Evolutionary conservation across 2,329 filamentous ascomycete genomes (phyloP).

Genomic region (Colletotrichum sidae): DNA sequence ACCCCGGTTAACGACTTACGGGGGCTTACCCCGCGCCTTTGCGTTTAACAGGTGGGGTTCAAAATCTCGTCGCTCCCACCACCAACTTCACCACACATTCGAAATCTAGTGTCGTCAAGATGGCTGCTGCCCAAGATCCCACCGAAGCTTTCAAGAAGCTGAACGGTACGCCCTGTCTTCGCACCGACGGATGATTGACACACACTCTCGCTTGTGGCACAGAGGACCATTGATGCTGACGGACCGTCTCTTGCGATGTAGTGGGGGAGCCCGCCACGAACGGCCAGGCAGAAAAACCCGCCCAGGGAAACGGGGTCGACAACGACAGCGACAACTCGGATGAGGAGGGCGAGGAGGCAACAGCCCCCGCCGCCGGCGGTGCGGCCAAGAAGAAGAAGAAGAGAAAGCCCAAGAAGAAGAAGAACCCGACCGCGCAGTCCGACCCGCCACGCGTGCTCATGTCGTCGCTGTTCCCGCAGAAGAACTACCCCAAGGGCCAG

Average conservation of each 20-base stretch:
- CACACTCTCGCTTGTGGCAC: neutral
- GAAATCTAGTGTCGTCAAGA: conserved; percentile 44
- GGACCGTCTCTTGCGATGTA: conserved; percentile 39
- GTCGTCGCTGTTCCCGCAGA: conserved; percentile 78
- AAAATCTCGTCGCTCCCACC: conserved; percentile 35
- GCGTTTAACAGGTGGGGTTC: conserved; percentile 36
- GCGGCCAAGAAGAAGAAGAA: conserved; percentile 82
- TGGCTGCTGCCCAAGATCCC: conserved; percentile 58
- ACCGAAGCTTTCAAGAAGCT: conserved; percentile 58
- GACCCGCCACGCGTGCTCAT: conserved; percentile 80
- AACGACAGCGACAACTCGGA: conserved; percentile 63
- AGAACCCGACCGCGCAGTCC: conserved; percentile 76
- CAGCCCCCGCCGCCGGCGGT: conserved; percentile 49
- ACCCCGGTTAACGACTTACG: conserved; percentile 31
- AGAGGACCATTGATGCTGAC: conserved; percentile 24
- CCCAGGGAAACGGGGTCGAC: conserved; percentile 49
- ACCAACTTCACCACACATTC: conserved; percentile 30
- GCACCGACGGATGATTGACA: neutral
- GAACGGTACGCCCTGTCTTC: conserved; percentile 46
- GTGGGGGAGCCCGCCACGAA: conserved; percentile 55
- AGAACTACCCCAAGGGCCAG: conserved; percentile 81
- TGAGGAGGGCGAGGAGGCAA: conserved; percentile 59
- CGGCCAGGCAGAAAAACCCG: conserved; percentile 52
- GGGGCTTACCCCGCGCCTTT: conserved; percentile 37
- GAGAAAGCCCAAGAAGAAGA: conserved; percentile 79